Evolutionary conservation across 2,329 filamentous ascomycete genomes (phyloP), one percentile per base, ranked within the genome.

Genomic region (Ciborinia camelliae): DNA sequence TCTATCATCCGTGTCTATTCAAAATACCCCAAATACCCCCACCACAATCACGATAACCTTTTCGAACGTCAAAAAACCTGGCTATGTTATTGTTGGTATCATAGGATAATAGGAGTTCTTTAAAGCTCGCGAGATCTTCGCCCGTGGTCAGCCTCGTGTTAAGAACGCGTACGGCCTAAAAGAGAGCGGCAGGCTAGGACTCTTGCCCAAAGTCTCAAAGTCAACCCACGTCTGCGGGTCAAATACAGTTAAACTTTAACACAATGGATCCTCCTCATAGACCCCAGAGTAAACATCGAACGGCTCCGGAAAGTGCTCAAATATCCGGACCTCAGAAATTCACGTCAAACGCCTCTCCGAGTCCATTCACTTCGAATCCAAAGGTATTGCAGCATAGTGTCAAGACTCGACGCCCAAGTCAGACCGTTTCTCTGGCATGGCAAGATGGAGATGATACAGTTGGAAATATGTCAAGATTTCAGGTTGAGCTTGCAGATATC

Each of bases 401-500:
- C 45, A 71, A 73, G 47, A 63, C 62, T 51, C 66, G 66, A 67
- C 67, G 65, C 30, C 63, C 68, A 37, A 71, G 61, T 55, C 70
- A 71, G 61, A 73, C 68, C 5, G 70, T 73, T 26, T 72, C 71
- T 10, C 65, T 73, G 48, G 69, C 66, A 63, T 73, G 71, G 70
- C 62, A 73, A 51, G 72, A 73, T 58, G 69, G 66, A 35, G 69
- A 70, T 35, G 69, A 73, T 57, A 47, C 67, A 26, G 66, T 66
- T 62, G 66, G 67, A 53, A 64, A 66, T 47, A 71, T 70, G 28
- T 72, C 73, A 12, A 73, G 71, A 50, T 62, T 76, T n/a, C 72
- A 75, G 60, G 74, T 88, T 69, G 82, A 85, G 68, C 79, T 88
- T 54, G 84, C 84, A 66, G 85, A 88, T 72, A 88, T 85, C 70